Percentiles rank a stretch among this genome's conserved stretches.
phyloP scores from a whole-genome alignment of 768 basidiomycete species.

The Lactarius sanguifluus region DNA sequence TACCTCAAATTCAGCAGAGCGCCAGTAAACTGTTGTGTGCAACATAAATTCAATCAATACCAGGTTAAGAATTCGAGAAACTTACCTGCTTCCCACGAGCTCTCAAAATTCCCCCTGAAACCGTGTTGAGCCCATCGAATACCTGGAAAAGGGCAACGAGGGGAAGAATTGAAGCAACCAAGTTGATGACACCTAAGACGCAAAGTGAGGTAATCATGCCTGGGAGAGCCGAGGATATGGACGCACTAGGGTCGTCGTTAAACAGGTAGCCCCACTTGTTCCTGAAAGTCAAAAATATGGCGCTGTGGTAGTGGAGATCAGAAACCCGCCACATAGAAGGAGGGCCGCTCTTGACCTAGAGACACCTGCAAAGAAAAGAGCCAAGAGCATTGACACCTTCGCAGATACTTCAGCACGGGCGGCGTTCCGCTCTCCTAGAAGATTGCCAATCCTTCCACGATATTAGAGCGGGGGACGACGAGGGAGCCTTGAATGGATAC shows the following conservation, averaged over 20 bases:
- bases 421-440: conserved; percentile 78
- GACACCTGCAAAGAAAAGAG: conserved; percentile 59
- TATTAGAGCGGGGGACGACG: conserved; percentile 7
- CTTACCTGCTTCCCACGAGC: conserved; percentile 74
- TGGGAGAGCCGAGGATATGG: not conserved
- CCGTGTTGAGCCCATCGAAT: conserved; percentile 72
- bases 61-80: not conserved
- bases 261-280: conserved; percentile 57
- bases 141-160: conserved; percentile 79
- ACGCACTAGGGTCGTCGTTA: conserved; percentile 50
- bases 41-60: not conserved
- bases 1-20: conserved; percentile 78
- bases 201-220: not conserved
- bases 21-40: conserved; percentile 53
- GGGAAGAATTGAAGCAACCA: conserved; percentile 58
- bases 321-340: not conserved
- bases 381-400: conserved; percentile 62
- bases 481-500: conserved; percentile 39
- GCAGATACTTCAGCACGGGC: conserved; percentile 70
- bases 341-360: conserved; percentile 49
- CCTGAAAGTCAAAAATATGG: conserved; percentile 45
- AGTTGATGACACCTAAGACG: conserved; percentile 38
- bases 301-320: conserved; percentile 33
- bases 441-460: conserved; percentile 70
- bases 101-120: conserved; percentile 76